Conservation (phyloP, 768 basidiomycete genomes). For the Suillus tomentosus region DNA sequence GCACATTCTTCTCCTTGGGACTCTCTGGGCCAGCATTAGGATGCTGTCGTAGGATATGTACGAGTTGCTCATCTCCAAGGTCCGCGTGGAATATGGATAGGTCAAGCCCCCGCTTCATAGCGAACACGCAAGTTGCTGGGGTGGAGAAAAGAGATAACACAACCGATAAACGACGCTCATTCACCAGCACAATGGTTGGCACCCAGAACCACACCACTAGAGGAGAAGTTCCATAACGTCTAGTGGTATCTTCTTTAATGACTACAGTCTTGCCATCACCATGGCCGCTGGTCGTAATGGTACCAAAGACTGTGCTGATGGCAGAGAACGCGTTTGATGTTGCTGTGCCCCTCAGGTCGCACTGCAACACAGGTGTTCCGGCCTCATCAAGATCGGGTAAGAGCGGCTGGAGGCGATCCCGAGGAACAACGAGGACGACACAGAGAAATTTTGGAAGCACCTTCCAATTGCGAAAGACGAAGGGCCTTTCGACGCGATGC, state of each 20-base stretch:
- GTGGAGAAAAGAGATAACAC: slow-evolving; percentile 22
- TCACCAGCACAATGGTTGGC: slow-evolving; percentile 15
- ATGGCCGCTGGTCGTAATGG: slow-evolving; percentile 18
- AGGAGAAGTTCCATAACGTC: slow-evolving; percentile 20
- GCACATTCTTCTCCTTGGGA: slow-evolving; percentile 22
- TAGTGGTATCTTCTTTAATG: slow-evolving; percentile 19
- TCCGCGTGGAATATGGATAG: not conserved
- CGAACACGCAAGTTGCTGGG: slow-evolving; percentile 14
- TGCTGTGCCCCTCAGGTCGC: slow-evolving; percentile 18
- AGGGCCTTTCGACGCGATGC: slow-evolving; percentile 7
- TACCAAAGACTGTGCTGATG: slow-evolving; percentile 26
- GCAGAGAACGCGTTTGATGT: slow-evolving; percentile 21
- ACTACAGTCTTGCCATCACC: slow-evolving; percentile 21
- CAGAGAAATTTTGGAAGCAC: slow-evolving; percentile 33
- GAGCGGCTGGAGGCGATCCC: slow-evolving; percentile 24
- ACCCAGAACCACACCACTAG: slow-evolving; percentile 27
- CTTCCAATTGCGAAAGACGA: slow-evolving; percentile 34
- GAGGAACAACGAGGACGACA: slow-evolving; percentile 36
- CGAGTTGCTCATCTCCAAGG: not conserved
- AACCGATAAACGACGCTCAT: slow-evolving; percentile 18
- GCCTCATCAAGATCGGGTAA: slow-evolving; percentile 24
- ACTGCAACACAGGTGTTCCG: slow-evolving; percentile 24
- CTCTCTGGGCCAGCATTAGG: slow-evolving; percentile 15
- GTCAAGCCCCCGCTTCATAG: not conserved
- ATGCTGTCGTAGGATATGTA: not conserved